Base-by-base conservation (phyloP, 768 basidiomycete species). In the Panaeolus papilionaceus region DNA sequence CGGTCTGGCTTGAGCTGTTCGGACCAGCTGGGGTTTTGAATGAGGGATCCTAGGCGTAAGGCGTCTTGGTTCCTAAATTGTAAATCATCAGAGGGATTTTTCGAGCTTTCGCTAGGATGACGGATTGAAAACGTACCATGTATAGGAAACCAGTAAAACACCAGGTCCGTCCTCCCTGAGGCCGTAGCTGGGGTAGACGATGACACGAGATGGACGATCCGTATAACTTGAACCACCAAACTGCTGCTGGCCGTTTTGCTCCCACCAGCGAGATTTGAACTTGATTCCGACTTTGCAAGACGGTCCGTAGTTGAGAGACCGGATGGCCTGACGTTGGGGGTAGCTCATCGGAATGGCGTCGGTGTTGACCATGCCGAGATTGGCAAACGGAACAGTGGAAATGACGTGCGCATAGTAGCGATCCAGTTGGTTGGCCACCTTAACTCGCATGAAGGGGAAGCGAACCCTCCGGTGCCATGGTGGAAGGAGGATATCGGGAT, bases 101-200 rank as follows among this genome's bases (percentile, higher is more conserved):
- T 4, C 16, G n/a, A 8, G 18, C 18, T 16, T 4, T 33, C 33
- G 33, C 33, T 2, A 33, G 33, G 33, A 33, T 33, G 33, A 33
- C 2, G 5, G 45, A 8, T 12, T 16, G 45, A 47, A 47, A 47
- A 18, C 8, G 18, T 42, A 47, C 81, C 80, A 82, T 38, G 69
- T 71, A 72, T 83, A 84, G 62, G 81, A 82, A 3, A 79, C 82
- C 10, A 85, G 81, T 8, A 85, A 72, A 0, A 76, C 74, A 28
- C 42, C 47, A 40, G 62, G 62, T 5, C 38, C 38, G 0, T 68
- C 69, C 26, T 68, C 61, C n/a, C 69, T 65, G 26, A 71, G 68
- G 0, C 81, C 81, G 28, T 80, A 80, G 2, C 83, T 85, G 0
- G 84, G 84, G 68, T 84, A 85, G 3, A 85, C 80, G 62, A 82